These are phyloP conservation scores for Xylaria cubensis DNA, from an alignment of 495 filamentous ascomycete species.

Conservation along the genomic window DNA sequence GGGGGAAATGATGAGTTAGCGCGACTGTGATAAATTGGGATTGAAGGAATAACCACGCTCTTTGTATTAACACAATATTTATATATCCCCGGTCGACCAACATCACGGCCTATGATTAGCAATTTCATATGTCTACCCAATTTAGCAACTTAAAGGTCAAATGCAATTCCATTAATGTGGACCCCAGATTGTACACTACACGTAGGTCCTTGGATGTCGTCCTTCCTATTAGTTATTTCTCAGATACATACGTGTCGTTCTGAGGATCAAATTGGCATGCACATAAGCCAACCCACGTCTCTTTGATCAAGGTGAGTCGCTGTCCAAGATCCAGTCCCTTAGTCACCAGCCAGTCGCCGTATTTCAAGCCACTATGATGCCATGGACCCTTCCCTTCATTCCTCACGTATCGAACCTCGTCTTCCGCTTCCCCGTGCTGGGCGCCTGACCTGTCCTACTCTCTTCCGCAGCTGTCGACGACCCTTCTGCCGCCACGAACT, in stretches of 20 bases:
- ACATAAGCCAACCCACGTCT: neutral
- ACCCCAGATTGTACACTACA: neutral
- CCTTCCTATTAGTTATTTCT: neutral
- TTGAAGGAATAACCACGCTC: constrained; percentile 37
- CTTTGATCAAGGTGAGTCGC: neutral
- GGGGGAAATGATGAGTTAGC: neutral
- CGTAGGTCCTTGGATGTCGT: neutral
- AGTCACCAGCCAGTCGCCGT: neutral
- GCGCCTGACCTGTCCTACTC: constrained; percentile 39
- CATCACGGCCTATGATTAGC: constrained; percentile 17
- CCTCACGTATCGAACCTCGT: constrained; percentile 56
- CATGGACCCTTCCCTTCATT: neutral
- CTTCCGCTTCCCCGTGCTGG: constrained; percentile 53
- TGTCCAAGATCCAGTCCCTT: neutral
- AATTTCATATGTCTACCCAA: constrained; percentile 34
- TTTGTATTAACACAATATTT: constrained; percentile 29
- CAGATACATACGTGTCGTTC: neutral
- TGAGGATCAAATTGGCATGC: neutral
- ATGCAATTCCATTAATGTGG: neutral
- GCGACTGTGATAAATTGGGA: neutral
- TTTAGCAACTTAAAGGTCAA: neutral
- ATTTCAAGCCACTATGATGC: neutral
- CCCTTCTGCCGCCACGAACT: constrained; percentile 70
- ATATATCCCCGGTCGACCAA: constrained; percentile 26
- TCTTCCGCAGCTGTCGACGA: constrained; percentile 33